phyloP scores from a whole-genome alignment of 2,329 filamentous ascomycete species.

The Lasiodiplodia citricola region DNA sequence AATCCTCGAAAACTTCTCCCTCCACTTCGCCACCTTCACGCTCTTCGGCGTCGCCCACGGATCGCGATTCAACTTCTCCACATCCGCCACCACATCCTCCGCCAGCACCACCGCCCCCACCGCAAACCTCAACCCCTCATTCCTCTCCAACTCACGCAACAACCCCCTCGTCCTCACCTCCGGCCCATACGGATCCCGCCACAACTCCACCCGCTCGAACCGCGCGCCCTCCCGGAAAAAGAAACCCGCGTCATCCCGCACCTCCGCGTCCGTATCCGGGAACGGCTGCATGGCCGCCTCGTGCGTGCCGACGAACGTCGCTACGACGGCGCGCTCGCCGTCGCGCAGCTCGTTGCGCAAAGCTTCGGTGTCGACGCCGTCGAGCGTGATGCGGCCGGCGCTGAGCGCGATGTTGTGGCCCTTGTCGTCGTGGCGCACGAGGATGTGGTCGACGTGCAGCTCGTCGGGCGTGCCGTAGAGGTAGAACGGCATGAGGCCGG shows the following conservation, averaged over 20 bases:
- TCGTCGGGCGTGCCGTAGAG: slow-evolving; percentile 43
- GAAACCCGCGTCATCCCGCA: background rate
- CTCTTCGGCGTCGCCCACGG: slow-evolving; percentile 1
- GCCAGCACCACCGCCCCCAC: background rate
- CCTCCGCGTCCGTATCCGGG: slow-evolving; percentile 31
- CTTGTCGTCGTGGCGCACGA: slow-evolving; percentile 37
- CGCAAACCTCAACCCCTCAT: background rate
- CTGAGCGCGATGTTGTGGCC: slow-evolving; percentile 47
- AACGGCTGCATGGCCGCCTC: slow-evolving; percentile 50
- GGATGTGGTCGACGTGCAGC: slow-evolving; percentile 52
- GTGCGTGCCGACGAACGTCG: slow-evolving; percentile 39
- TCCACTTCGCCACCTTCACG: background rate
- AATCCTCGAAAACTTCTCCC: slow-evolving; percentile 1
- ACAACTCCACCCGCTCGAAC: background rate
- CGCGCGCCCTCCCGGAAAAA: background rate
- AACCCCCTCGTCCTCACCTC: background rate
- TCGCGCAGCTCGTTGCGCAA: no score
- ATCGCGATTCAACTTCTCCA: slow-evolving; percentile 10
- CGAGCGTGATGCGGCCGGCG: slow-evolving; percentile 29
- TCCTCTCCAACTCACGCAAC: background rate
- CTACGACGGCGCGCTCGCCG: slow-evolving; percentile 32
- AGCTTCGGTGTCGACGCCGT: background rate
- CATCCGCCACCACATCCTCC: background rate
- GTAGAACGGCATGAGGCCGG: slow-evolving; percentile 50
- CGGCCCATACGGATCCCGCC: background rate